Conservation (phyloP, 768 basidiomycete species). For the Austroboletus festivus region DNA sequence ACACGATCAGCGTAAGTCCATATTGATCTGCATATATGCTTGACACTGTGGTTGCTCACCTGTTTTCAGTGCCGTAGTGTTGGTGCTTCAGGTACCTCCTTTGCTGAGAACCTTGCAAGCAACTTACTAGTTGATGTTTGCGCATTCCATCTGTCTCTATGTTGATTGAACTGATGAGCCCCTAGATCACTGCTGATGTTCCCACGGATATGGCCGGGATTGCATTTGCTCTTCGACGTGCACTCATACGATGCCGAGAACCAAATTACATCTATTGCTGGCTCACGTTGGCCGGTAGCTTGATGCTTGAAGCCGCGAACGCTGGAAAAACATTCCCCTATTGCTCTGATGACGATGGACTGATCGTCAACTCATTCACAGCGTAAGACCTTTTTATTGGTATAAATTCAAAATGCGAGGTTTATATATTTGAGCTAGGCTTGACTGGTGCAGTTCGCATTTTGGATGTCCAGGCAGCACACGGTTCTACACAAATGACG, state of each 20-base stretch:
- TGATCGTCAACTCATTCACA: conserved; percentile 17
- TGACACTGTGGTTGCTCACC: neutral
- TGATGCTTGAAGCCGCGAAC: conserved; percentile 15
- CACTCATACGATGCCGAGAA: conserved; percentile 10
- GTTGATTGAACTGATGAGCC: neutral
- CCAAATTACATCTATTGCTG: conserved; percentile 10
- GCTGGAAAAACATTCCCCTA: conserved; percentile 6
- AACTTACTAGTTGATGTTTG: conserved; percentile 18
- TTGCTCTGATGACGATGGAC: neutral
- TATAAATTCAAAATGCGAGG: too few species aligned
- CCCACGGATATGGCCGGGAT: conserved; percentile 18
- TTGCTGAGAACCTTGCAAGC: conserved; percentile 12
- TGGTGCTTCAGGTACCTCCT: conserved; percentile 7
- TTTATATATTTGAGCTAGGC: neutral
- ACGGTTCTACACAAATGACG: conserved; percentile 7
- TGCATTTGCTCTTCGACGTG: conserved; percentile 11
- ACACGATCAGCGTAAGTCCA: conserved; percentile 22
- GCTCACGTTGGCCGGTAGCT: conserved; percentile 5
- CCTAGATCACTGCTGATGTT: conserved; percentile 5
- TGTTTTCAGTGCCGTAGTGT: conserved; percentile 16
- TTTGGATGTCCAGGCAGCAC: conserved; percentile 15
- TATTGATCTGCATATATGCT: too few species aligned
- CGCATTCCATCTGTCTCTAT: neutral
- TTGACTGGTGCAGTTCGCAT: conserved; percentile 12
- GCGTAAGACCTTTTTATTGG: neutral